phyloP scores from a whole-genome alignment of 1,284 basidiomycete species.

The Caloboletus inedulis region DNA sequence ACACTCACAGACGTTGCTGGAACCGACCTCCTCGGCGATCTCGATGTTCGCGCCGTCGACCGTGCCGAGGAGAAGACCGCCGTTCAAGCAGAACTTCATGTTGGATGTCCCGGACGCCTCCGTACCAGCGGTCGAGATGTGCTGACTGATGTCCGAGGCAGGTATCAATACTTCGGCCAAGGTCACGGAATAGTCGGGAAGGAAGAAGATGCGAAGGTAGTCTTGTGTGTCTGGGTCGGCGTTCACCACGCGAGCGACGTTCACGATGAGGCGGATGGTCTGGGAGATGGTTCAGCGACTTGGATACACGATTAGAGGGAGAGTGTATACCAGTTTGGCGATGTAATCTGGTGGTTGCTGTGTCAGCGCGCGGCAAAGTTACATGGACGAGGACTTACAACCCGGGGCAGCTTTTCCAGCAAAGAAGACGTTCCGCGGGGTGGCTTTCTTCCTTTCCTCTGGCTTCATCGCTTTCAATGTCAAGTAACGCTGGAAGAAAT shows the following conservation, averaged over 20 bases:
- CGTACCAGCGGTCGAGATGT: conserved; percentile 92
- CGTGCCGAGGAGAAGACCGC: conserved; percentile 79
- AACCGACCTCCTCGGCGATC: conserved; percentile 87
- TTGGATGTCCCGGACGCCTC: conserved; percentile 87
- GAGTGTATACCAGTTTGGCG: conserved; percentile 62
- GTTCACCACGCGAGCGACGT: conserved; percentile 83
- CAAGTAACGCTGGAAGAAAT: conserved; percentile 64
- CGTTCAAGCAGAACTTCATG: conserved; percentile 92
- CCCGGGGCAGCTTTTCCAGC: conserved; percentile 86
- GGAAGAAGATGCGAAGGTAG: conserved; percentile 80
- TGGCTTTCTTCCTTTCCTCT: conserved; percentile 75
- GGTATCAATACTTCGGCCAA: conserved; percentile 90
- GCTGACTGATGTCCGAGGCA: conserved; percentile 87
- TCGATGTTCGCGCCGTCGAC: conserved; percentile 95
- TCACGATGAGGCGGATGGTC: conserved; percentile 91
- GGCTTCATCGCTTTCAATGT: conserved; percentile 74
- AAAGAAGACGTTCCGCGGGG: conserved; percentile 83
- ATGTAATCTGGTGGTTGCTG: conserved; percentile 55
- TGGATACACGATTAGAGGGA: background rate
- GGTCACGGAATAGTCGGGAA: conserved; percentile 86
- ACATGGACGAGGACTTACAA: conserved; percentile 45
- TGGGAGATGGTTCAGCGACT: conserved; percentile 27
- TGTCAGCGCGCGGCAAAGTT: conserved; percentile 6
- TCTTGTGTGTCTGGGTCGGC: conserved; percentile 83
- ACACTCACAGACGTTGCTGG: conserved; percentile 63